Percentiles rank a stretch among this genome's conserved stretches.
Conservation (phyloP, 805 yeast species). For the Barnettozyma californica region DNA sequence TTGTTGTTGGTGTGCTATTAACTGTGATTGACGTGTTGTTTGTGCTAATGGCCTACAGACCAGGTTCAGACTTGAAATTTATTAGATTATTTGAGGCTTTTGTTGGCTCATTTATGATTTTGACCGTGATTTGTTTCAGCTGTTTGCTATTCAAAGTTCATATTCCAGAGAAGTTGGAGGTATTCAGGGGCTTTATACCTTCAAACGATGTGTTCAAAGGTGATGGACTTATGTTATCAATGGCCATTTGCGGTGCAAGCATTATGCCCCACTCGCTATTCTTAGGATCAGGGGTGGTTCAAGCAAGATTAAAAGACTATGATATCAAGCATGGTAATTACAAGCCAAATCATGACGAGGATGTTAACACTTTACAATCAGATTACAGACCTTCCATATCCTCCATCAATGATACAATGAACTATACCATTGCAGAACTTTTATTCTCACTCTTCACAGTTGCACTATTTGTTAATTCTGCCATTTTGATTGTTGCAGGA, state of each 20-base stretch:
- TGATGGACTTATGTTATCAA: constrained; percentile 69
- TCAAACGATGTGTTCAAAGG: constrained; percentile 43
- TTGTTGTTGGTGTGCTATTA: constrained; percentile 75
- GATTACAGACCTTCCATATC: constrained; percentile 73
- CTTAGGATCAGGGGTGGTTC: constrained; percentile 85
- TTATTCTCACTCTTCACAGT: constrained; percentile 81
- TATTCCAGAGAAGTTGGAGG: constrained; percentile 43
- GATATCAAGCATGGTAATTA: constrained; percentile 66
- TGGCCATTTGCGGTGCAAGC: constrained; percentile 89
- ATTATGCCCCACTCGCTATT: constrained; percentile 93
- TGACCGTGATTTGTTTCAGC: constrained; percentile 82
- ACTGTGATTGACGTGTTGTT: constrained; percentile 84
- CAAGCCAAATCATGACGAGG: constrained; percentile 26
- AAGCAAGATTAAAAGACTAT: constrained; percentile 74
- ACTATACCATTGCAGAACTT: constrained; percentile 76
- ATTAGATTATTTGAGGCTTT: constrained; percentile 77
- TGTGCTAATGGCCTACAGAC: constrained; percentile 82
- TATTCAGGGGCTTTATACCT: constrained; percentile 66
- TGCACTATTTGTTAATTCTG: constrained; percentile 85
- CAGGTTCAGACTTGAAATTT: constrained; percentile 72
- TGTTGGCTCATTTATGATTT: constrained; percentile 71
- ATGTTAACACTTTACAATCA: constrained; percentile 20
- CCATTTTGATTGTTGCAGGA: constrained; percentile 89
- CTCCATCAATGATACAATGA: constrained; percentile 78
- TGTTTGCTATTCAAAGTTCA: constrained; percentile 72